Evolutionary conservation across 2,329 filamentous ascomycete genomes (phyloP).

Genomic region (Cadophora luteo-olivacea): DNA sequence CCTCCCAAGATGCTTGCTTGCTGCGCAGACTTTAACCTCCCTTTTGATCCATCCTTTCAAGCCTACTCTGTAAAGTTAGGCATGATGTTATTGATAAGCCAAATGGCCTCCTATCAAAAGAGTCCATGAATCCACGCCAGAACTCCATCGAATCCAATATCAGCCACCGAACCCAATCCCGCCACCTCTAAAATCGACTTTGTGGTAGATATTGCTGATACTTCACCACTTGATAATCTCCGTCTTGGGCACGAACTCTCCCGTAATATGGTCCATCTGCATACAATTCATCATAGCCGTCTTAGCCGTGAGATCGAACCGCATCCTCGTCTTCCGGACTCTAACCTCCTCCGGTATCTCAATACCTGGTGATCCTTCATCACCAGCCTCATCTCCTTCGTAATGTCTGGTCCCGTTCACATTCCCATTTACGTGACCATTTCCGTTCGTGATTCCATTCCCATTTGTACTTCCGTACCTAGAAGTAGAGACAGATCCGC

Average conservation of each 20-base stretch:
- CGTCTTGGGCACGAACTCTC: slow-evolving; percentile 20
- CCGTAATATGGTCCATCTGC: slow-evolving; percentile 31
- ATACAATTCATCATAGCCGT: slow-evolving; percentile 29
- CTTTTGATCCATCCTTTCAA: neutral
- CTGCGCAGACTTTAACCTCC: neutral
- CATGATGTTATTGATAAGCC: too few species aligned
- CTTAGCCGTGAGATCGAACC: slow-evolving; percentile 32
- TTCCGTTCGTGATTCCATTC: too few species aligned
- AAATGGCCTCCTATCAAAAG: too few species aligned
- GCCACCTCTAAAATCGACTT: too few species aligned
- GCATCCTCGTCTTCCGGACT: slow-evolving; percentile 31
- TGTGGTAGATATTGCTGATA: neutral
- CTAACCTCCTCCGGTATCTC: slow-evolving; percentile 31
- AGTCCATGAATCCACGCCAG: too few species aligned
- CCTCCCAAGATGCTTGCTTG: neutral
- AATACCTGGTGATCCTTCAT: neutral
- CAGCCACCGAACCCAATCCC: neutral
- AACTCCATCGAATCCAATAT: neutral
- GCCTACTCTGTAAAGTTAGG: too few species aligned
- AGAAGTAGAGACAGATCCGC: neutral
- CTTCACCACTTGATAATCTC: slow-evolving; percentile 23
- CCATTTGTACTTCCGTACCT: neutral
- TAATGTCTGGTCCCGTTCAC: neutral
- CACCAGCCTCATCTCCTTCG: neutral
- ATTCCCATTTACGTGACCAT: neutral